phyloP scores from a whole-genome alignment of 78 protist species.

The Neovahlkampfia damariscottae region DNA sequence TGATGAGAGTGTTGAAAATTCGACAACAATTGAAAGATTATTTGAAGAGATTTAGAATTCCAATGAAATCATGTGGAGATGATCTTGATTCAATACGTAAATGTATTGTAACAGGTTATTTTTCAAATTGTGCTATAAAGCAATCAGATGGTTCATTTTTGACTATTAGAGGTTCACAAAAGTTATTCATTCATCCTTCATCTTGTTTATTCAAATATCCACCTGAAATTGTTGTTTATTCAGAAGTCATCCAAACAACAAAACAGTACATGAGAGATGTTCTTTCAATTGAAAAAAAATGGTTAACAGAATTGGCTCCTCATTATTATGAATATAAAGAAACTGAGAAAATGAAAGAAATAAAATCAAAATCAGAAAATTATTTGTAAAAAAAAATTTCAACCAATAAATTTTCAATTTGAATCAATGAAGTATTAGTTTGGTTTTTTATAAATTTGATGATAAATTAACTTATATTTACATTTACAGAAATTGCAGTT shows the following conservation, averaged over 20 bases:
- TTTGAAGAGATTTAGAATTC: background rate
- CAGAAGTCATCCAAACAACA: conserved; percentile 6
- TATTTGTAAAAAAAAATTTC: no score
- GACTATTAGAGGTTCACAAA: background rate
- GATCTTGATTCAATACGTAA: background rate
- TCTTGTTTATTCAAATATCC: background rate
- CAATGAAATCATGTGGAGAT: background rate
- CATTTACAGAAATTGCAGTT: no score
- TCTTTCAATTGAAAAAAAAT: background rate
- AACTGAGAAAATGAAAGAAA: no score
- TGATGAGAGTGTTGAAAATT: background rate
- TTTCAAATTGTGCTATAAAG: background rate
- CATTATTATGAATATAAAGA: no score
- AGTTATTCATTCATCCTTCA: background rate
- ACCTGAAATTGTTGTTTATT: conserved; percentile 3
- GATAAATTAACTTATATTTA: no score
- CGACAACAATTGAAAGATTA: background rate
- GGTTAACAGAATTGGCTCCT: no score
- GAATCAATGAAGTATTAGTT: no score
- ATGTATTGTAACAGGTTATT: background rate
- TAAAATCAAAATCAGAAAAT: no score
- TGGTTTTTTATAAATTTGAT: no score
- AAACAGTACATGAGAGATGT: conserved; percentile 5
- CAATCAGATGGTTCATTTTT: background rate
- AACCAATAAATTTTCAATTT: no score